A percentile compares a stretch with the other conserved stretches of the same genome.
These are phyloP conservation scores for Lipomyces sp. DNA, from an alignment of 805 yeast species.

Conservation along the genomic window DNA sequence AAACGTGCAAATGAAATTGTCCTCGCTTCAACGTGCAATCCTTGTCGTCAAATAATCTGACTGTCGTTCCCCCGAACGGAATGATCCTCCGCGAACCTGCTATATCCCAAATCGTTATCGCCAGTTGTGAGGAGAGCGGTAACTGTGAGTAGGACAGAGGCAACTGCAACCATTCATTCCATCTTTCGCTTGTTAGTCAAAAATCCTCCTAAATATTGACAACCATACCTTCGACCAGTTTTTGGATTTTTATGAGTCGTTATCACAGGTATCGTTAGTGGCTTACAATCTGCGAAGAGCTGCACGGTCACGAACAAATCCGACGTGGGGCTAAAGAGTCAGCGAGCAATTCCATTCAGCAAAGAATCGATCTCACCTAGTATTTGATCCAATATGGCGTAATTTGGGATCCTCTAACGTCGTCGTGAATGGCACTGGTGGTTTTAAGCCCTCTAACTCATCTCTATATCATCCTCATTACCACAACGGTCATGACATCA, in stretches of 20 bases:
- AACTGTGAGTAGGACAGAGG: constrained; percentile 76
- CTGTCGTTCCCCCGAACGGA: constrained; percentile 64
- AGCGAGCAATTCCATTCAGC: not conserved
- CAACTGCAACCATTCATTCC: constrained; percentile 75
- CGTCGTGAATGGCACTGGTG: constrained; percentile 52
- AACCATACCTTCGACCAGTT: constrained; percentile 30
- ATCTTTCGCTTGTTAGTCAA: constrained; percentile 48
- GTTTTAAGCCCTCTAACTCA: constrained; percentile 53
- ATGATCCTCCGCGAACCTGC: constrained; percentile 55
- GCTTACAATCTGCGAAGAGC: constrained; percentile 52
- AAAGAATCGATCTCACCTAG: constrained; percentile 37
- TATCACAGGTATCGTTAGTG: constrained; percentile 55
- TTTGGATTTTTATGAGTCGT: constrained; percentile 57
- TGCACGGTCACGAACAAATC: constrained; percentile 53
- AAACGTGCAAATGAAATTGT: constrained; percentile 60
- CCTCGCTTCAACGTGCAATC: constrained; percentile 73
- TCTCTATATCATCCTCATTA: constrained; percentile 39
- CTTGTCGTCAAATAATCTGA: constrained; percentile 60
- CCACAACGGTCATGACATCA: not conserved
- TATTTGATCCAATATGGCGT: constrained; percentile 51
- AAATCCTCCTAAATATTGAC: not conserved
- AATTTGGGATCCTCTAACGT: constrained; percentile 55
- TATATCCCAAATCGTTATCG: constrained; percentile 70
- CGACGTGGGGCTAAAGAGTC: constrained; percentile 37
- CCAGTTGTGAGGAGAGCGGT: constrained; percentile 64